Evolutionary conservation across 192 early-diverging fungal genomes (phyloP).

Genomic region (Coemansia sp.): DNA sequence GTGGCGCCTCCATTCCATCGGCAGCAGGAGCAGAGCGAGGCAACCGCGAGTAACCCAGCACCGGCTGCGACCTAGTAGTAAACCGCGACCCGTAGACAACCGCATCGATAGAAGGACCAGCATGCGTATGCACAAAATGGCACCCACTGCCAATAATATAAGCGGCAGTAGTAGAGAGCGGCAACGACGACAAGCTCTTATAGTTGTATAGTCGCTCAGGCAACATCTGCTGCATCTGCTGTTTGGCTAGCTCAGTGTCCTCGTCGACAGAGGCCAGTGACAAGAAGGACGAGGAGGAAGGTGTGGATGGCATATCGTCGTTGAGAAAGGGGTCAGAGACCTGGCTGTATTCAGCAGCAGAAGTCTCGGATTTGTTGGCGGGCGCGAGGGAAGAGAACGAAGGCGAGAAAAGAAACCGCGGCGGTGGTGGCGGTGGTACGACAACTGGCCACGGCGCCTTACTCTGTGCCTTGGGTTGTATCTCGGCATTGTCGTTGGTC

Average conservation of each 20-base stretch:
- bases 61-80: background rate
- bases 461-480: background rate
- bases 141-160: conserved; percentile 17
- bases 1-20: background rate
- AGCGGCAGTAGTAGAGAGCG: background rate
- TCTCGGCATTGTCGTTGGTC: background rate
- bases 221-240: background rate
- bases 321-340: background rate
- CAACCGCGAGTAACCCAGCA: background rate
- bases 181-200: conserved; percentile 10
- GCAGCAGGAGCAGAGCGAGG: conserved; percentile 15
- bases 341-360: conserved; percentile 6
- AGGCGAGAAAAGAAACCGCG: conserved; percentile 45
- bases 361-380: conserved; percentile 8
- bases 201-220: conserved; percentile 4
- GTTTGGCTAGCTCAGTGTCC: background rate
- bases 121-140: conserved; percentile 51
- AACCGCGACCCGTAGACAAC: conserved; percentile 10
- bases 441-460: background rate
- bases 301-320: conserved; percentile 2
- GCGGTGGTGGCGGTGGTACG: background rate
- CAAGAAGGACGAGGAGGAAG: background rate
- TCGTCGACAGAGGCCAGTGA: conserved; percentile 15
- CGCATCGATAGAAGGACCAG: conserved; percentile 44
- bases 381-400: conserved; percentile 41